Evolutionary conservation across 352 stramenopile genomes (phyloP), one percentile per base, ranked within the genome.

Genomic region (Globisporangium iwayamae): DNA sequence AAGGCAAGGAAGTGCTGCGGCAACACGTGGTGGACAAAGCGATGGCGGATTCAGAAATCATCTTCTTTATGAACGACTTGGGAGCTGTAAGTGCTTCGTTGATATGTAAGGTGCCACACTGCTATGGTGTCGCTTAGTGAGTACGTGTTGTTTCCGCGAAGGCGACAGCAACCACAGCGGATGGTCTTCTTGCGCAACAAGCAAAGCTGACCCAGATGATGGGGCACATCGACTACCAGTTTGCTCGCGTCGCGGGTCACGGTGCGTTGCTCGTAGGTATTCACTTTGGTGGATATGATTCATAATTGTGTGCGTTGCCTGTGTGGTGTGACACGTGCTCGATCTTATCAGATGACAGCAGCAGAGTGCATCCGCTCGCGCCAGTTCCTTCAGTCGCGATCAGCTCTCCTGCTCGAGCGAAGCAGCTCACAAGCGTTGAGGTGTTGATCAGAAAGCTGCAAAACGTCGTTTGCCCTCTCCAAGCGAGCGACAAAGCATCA

Each of bases 41-140:
- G 14, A 68, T 89, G n/a, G 75, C 72, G n/a, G 82, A 91, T 52
- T 50, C 82, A 10, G 80, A 91, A 54, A 78, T 91, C 38, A 60
- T 91, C 25, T 91, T 91, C 53, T 89, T 91, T 60, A 86, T 89
- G 82, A 91, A 84, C 57, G 82, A 89, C 25, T 62, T 91, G 2
- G 80, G 88, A 43, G 73, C 77, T 50, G 82, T 91, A 48, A 45
- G 72, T 50, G 25, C 1, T 9, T 11, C 16, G 32, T 39, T 56
- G 7, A 25, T 55, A 36, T 39, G 9, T 41, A 11, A 41, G 1
- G 36, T 14, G 8, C 14, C 1, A 41, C 36, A 14, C 28, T 38
- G 13, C 48, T 38, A 14, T 22, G 10, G 18, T 22, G 0, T 13
- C 30, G 36, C 5, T 38, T 22, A n/a, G 13, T 0, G 41, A 36